Evolutionary conservation across 306 rosid genomes (phyloP), one percentile per base, ranked within the genome.

Genomic region (Sphenostylis stenocarpa): DNA sequence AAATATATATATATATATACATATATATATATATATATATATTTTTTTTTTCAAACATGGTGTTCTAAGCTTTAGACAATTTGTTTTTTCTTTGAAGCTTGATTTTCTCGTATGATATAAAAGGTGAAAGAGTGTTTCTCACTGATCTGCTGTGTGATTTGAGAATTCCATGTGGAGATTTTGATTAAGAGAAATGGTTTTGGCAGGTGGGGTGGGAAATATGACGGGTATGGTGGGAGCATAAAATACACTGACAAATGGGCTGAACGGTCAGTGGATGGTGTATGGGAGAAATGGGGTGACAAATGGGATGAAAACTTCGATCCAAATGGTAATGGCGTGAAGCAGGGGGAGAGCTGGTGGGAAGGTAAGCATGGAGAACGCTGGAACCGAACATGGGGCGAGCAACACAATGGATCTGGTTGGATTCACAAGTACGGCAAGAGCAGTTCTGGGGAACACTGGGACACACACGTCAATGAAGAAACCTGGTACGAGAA

Each of bases 271-370:
- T 72, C 73, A 1, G 86, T 83, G 77, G 89, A 86, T 0, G 99
- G 87, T 67, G 91, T 93, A 33, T 92, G 98, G 99, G 82, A 89
- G 29, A 96, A 92, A 83, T 96, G 99, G 99, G 99, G 99, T 29
- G 98, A 96, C 91, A 96, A 96, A 84, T 96, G 99, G 99, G 99
- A 96, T 68, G 99, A 96, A 78, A 85, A 87, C 71, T 96, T 96
- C 7, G 93, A 92, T 75, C 87, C 80, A 21, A 89, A 87, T 28
- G 33, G 81, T 10, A 74, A 82, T 20, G 99, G 99, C 5, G 71
- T 88, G 82, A 96, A 96, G 86, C 99, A 96, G 70, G 99, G 99
- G 0, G 99, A 96, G 83, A 91, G 87, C 19, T 96, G 99, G 99
- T 96, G 99, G 98, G 94, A 85, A 77, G 96, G 98, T 3, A 89